Evolutionary conservation across 441 rosid species (phyloP).

Genomic region (Aleurites moluccanus): DNA sequence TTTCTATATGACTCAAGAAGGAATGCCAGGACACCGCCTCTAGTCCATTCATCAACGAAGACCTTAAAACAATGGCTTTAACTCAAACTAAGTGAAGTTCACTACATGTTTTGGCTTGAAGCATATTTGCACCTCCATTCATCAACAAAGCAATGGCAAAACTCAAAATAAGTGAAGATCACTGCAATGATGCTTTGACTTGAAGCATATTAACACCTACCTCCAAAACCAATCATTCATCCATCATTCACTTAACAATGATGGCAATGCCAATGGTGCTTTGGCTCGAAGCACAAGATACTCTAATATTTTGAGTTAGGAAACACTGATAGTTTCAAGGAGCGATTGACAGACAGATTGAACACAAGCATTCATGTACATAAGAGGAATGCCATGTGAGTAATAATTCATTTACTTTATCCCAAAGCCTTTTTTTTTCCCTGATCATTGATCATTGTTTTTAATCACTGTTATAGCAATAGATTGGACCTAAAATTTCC

Average conservation of each 20-base stretch:
- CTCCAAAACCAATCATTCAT: too few species aligned
- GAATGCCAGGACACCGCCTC: conserved; percentile 83
- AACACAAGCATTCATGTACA: conserved; percentile 2
- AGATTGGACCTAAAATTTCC: too few species aligned
- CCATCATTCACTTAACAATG: too few species aligned
- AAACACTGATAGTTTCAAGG: neutral
- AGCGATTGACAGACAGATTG: neutral
- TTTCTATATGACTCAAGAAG: conserved; percentile 35
- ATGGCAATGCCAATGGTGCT: too few species aligned
- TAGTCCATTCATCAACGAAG: conserved; percentile 35
- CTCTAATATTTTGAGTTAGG: neutral
- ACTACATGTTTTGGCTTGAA: neutral
- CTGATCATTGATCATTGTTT: neutral
- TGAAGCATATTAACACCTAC: too few species aligned
- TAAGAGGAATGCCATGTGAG: neutral
- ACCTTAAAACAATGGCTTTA: conserved; percentile 15
- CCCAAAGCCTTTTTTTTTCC: neutral
- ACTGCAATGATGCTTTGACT: neutral
- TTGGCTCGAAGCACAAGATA: conserved; percentile 7
- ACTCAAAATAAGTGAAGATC: neutral
- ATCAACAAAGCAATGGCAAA: neutral
- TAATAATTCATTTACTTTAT: neutral
- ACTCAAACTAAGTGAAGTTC: neutral
- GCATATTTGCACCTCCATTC: too few species aligned
- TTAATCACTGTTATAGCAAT: neutral